Percentiles rank a stretch among this genome's conserved stretches.
Conservation (phyloP, 2,329 filamentous ascomycete species). For the Fusarium duplospermum region DNA sequence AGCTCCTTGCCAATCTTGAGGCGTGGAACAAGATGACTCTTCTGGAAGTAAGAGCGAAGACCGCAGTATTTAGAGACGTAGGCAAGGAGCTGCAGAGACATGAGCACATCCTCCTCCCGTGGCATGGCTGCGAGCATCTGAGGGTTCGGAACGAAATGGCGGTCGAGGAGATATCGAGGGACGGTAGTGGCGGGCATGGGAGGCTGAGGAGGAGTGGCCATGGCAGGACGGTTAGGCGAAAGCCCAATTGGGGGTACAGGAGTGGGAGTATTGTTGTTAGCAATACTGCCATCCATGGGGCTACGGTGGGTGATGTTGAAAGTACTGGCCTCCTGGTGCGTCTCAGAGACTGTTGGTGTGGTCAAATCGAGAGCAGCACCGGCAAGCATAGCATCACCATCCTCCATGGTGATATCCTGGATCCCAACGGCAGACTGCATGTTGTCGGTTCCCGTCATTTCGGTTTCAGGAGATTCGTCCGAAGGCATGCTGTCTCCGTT, state of each 20-base stretch:
- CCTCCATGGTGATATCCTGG: conserved; percentile 83
- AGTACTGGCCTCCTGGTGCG: conserved; percentile 82
- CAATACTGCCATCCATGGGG: conserved; percentile 85
- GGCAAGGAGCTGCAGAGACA: conserved; percentile 95
- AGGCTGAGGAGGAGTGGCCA: conserved; percentile 80
- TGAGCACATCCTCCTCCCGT: conserved; percentile 95
- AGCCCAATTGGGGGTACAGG: conserved; percentile 76
- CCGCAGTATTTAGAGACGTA: conserved; percentile 99
- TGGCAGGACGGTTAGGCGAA: conserved; percentile 77
- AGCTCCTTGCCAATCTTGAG: conserved; percentile 91
- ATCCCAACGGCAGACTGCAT: conserved; percentile 87
- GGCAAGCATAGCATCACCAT: conserved; percentile 82
- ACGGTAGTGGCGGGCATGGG: conserved; percentile 77
- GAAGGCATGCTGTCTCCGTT: conserved; percentile 85
- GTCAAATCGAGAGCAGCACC: conserved; percentile 79
- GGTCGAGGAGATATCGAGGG: conserved; percentile 83
- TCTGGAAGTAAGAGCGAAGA: conserved; percentile 92
- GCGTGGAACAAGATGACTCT: conserved; percentile 91
- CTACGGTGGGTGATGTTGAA: conserved; percentile 94
- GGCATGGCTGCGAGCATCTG: conserved; percentile 91
- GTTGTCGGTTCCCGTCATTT: conserved; percentile 83
- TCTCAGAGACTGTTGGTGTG: conserved; percentile 82
- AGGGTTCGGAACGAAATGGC: conserved; percentile 74
- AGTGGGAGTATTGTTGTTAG: conserved; percentile 76
- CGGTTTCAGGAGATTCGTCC: conserved; percentile 80